Evolutionary conservation across 73 alveolate genomes (phyloP), one percentile per base, ranked within the genome.

Genomic region (Durusdinium trenchii): DNA sequence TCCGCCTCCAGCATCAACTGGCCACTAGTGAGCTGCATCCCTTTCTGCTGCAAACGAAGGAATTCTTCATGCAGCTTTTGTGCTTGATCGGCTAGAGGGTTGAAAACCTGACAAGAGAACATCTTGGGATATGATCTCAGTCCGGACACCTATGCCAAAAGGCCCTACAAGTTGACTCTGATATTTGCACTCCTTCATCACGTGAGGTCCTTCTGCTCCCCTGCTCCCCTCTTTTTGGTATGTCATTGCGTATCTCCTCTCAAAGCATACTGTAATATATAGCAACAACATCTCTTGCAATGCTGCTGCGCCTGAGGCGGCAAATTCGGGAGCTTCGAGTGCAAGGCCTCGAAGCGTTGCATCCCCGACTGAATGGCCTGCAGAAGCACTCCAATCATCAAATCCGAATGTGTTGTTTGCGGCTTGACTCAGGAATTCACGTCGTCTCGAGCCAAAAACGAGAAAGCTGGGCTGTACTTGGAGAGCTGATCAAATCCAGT

Each of bases 301-400:
- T n/a, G n/a, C n/a, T 45, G 47, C 42, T 42, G 7, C 78, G 97
- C 97, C 97, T 91, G 97, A 16, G 87, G 87, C 18, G 97, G 97
- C 75, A 91, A 38, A 52, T 46, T 91, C 16, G 89, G 87, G 45
- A 91, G 97, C 89, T 67, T 91, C 35, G 81, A 75, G 46, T 91
- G 97, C 89, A 91, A 20, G 14, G 89, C 82, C 97, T 91, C 97
- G 32, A 91, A 91, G 10, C 97, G 62, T 76, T 91, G 97, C 97
- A 91, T 91, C 73, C 97, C 97, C 20, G 97, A 91, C 81, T 91
- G 97, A 57, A 91, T 91, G 57, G 94, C 94, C 75, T 83, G 73
- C 12, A 57, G 69, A 57, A 57, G 23, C 69, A 57, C 69, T 57
- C 23, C 12, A 57, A 16, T 57, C 69, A 57, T 57, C 69, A 16